Evolutionary conservation across 108 stramenopile species (phyloP), one percentile per base, ranked within the genome.

Genomic region (Nannochloropsis salina): DNA sequence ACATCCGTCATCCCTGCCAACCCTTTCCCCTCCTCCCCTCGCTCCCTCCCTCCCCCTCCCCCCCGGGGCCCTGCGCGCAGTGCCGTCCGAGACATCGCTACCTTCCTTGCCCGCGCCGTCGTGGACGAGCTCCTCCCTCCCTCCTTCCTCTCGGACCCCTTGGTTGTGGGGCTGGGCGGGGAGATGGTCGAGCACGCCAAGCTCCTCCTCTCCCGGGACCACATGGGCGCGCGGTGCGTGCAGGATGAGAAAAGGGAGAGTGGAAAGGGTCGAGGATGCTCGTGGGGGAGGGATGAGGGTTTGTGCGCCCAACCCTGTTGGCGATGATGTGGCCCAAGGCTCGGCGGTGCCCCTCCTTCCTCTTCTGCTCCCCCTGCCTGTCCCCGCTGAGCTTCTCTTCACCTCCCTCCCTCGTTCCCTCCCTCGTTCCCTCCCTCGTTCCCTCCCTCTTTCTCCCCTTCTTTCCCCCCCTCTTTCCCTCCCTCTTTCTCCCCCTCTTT

Each of bases 81-180:
- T 15, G 47, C 47, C 47, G 47, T 51, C 47, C 47, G 47, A 12
- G 47, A 51, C 47, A 51, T 96, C 20, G 94, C 94, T 1, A 90
- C 90, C 81, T 98, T 96, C 88, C 86, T 96, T 31, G 97, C 97
- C 6, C 93, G 97, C 6, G 97, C 96, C 9, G 96, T 98, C 11
- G 94, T 95, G 21, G 97, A 98, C 87, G 97, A 98, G 87, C 94
- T 98, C 43, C 88, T 98, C 18, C 94, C 97, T 11, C 97, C 97
- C 18, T 95, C 96, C 41, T 98, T 95, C 85, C 87, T 98, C 22
- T 94, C 93, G n/a, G 94, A 96, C 81, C 92, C 94, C 83, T 94
- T 95, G 92, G 93, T 95, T 86, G 82, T 86, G 41, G 93, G 93
- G 83, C 12, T 89, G 2, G 88, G 88, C 80, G 96, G 95, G 81